Base-by-base conservation (phyloP, 2,329 filamentous ascomycete species). In the Cryphonectria japonica region DNA sequence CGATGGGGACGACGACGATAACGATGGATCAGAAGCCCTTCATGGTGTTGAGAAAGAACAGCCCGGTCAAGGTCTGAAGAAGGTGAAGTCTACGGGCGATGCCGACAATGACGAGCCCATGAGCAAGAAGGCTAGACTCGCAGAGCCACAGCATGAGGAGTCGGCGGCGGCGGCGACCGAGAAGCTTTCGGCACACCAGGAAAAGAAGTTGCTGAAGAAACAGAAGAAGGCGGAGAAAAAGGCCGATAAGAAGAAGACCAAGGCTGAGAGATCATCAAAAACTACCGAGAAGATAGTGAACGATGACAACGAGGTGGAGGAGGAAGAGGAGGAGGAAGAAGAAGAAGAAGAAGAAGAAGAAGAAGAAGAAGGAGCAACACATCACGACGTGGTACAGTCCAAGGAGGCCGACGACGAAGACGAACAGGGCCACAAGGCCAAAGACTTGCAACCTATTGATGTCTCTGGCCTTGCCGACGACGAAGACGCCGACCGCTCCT, bases 11-110 rank as follows among this genome's bases (percentile, higher is more conserved):
- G 80, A 78, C 70, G 78, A 83, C 32, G 81, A 83, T 29, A 80
- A 82, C 37, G 83, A 81, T 50, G 78, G 81, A 69, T 82, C 81
- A 19, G 81, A 79, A 72, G 80, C 82, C 50, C 74, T 88, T 6
- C 82, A 85, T 0, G 88, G 87, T 14, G 83, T 91, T 62, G 86
- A 88, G 72, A 82, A 82, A 69, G 89, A 92, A 79, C 83, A 85
- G 74, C 92, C 92, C 2, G 84, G 86, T 60, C 87, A 94, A 78
- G 91, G 91, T 2, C 78, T 93, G 73, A 91, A 84, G 78, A 83
- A 82, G 77, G 79, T 77, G 68, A 80, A 81, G 70, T 76, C 77
- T 57, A 75, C 80, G 41, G 76, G 77, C 41, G 76, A 82, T 60
- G 78, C 83, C 69, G 75, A 82, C 54, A 84, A 77, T 41, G 75